Percentiles rank a stretch among this genome's conserved stretches.
phyloP scores from a whole-genome alignment of 768 basidiomycete genomes.

The Collybia sordida region DNA sequence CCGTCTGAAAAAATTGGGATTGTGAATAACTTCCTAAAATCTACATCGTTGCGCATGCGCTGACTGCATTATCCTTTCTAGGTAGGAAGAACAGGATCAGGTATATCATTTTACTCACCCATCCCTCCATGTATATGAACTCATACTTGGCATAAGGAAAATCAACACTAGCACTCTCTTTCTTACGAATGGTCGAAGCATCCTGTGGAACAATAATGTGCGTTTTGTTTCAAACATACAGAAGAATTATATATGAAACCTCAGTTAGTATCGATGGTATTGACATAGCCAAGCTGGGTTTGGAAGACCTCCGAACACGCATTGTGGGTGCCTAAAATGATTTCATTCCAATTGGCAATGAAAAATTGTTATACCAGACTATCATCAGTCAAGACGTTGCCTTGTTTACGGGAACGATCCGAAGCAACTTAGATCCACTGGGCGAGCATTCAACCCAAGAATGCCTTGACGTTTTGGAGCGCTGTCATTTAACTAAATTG shows the following conservation, averaged over 20 bases:
- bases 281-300: conserved; percentile 64
- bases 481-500: conserved; percentile 57
- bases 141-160: conserved; percentile 34
- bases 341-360: no score
- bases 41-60: neutral
- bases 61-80: conserved; percentile 16
- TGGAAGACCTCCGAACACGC: conserved; percentile 68
- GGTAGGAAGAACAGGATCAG: conserved; percentile 72
- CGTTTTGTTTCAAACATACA: conserved; percentile 14
- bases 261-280: conserved; percentile 58
- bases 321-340: conserved; percentile 38
- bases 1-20: conserved; percentile 71
- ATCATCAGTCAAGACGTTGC: conserved; percentile 77
- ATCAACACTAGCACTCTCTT: conserved; percentile 55
- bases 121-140: no score
- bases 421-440: conserved; percentile 73
- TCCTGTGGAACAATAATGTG: conserved; percentile 57
- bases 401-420: conserved; percentile 70
- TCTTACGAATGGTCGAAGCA: conserved; percentile 66
- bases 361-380: conserved; percentile 39
- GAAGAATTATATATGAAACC: no score
- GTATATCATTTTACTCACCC: conserved; percentile 22
- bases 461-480: conserved; percentile 61
- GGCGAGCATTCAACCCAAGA: conserved; percentile 56
- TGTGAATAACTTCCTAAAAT: conserved; percentile 31